Percentiles rank a stretch among this genome's conserved stretches.
phyloP scores from a whole-genome alignment of 2,329 filamentous ascomycete genomes.

The Beauveria pseudobassiana region DNA sequence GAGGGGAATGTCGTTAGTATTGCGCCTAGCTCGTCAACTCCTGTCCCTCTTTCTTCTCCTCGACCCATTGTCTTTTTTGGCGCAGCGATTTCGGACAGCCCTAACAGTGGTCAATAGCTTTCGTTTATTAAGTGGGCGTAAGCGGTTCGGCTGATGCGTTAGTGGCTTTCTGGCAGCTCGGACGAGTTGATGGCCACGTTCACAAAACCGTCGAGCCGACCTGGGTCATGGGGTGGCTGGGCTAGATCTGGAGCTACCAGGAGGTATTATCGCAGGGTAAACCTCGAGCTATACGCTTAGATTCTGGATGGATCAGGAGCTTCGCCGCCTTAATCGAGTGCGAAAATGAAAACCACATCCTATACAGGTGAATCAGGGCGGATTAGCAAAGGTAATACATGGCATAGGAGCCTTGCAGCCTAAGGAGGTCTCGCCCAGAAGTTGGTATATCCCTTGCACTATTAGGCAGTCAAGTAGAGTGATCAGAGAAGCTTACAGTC shows the following conservation, averaged over 20 bases:
- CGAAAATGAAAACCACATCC: background rate
- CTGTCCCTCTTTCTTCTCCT: too few relatives aligned
- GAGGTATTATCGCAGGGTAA: too few relatives aligned
- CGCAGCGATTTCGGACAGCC: too few relatives aligned
- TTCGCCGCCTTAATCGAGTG: background rate
- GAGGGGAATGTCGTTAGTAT: too few relatives aligned
- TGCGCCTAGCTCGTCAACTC: too few relatives aligned
- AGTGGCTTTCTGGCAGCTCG: too few relatives aligned
- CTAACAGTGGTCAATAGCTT: too few relatives aligned
- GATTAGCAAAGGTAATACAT: background rate
- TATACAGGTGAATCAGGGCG: background rate
- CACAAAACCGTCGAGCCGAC: background rate
- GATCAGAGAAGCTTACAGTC: background rate
- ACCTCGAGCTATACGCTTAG: too few relatives aligned
- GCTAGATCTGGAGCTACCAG: background rate
- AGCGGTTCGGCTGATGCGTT: too few relatives aligned
- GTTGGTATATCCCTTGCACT: background rate
- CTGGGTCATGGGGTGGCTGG: background rate
- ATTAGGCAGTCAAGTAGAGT: background rate
- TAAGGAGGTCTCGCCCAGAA: background rate
- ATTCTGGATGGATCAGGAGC: too few relatives aligned
- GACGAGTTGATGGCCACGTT: background rate
- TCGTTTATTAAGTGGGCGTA: too few relatives aligned
- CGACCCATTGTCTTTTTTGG: too few relatives aligned
- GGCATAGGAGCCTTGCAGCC: background rate